Evolutionary conservation across 495 filamentous ascomycete genomes (phyloP).

Genomic region (Aspergillus ostianus): DNA sequence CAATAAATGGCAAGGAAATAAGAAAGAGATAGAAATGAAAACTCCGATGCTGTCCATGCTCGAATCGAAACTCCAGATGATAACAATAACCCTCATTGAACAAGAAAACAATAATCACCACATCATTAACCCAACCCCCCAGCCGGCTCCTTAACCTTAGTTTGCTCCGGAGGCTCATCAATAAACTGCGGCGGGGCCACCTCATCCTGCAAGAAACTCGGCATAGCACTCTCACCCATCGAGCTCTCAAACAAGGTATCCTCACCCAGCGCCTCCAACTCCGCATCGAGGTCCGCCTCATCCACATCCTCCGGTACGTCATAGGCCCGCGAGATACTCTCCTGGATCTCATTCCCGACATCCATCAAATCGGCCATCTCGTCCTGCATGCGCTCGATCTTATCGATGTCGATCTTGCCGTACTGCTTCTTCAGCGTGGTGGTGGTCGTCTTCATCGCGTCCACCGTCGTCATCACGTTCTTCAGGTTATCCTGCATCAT

Average conservation of each 20-base stretch:
- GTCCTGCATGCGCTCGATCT: slow-evolving; percentile 97
- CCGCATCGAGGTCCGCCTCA: slow-evolving; percentile 94
- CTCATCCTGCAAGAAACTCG: slow-evolving; percentile 87
- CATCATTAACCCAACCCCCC: slow-evolving; percentile 35
- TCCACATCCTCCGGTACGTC: slow-evolving; percentile 97
- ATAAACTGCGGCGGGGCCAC: slow-evolving; percentile 79
- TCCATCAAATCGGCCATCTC: slow-evolving; percentile 99
- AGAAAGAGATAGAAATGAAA: slow-evolving; percentile 4
- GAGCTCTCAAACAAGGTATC: slow-evolving; percentile 74
- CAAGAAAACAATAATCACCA: background rate
- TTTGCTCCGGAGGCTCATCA: slow-evolving; percentile 69
- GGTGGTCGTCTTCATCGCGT: slow-evolving; percentile 94
- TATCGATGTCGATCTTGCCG: slow-evolving; percentile 93
- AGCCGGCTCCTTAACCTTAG: slow-evolving; percentile 73
- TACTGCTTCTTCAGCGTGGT: slow-evolving; percentile 94
- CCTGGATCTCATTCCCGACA: slow-evolving; percentile 97
- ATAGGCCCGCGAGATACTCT: slow-evolving; percentile 89
- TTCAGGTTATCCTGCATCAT: slow-evolving; percentile 99
- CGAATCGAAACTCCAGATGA: slow-evolving; percentile 5
- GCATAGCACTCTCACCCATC: slow-evolving; percentile 62
- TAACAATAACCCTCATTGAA: background rate
- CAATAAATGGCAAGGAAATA: slow-evolving; percentile 2
- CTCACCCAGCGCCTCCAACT: slow-evolving; percentile 89
- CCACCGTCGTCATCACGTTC: slow-evolving; percentile 97
- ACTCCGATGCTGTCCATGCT: slow-evolving; percentile 23